A percentile compares a stretch with the other conserved stretches of the same genome.
Evolutionary conservation across 2,329 filamentous ascomycete species (phyloP).

Genomic region (Paraphoma sp.): DNA sequence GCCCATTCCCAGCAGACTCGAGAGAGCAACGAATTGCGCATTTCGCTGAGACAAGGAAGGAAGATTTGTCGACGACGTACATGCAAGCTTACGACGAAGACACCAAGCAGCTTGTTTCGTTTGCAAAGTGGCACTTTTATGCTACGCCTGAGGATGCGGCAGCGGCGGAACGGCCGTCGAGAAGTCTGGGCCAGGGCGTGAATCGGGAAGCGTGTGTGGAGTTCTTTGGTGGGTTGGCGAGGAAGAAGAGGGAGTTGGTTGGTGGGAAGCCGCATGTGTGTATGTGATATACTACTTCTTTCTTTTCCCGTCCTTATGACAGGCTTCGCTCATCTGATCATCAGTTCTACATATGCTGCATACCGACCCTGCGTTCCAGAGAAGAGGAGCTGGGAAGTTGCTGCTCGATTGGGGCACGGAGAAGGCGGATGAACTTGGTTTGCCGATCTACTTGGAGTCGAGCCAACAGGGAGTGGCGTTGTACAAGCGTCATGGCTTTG

Average conservation of each 20-base stretch:
- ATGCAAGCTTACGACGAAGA: constrained; percentile 35
- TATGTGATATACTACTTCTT: constrained; percentile 10
- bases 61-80: constrained; percentile 18
- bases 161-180: constrained; percentile 13
- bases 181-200: constrained; percentile 18
- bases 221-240: constrained; percentile 27
- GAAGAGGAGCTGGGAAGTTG: constrained; percentile 29
- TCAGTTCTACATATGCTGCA: constrained; percentile 38
- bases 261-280: constrained; percentile 31
- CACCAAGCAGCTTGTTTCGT: constrained; percentile 32
- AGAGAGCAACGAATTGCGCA: constrained; percentile 10
- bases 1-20: constrained; percentile 26
- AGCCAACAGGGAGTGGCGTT: constrained; percentile 23
- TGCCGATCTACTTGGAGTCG: constrained; percentile 36
- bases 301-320: too few species aligned
- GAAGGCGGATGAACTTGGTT: constrained; percentile 30
- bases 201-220: constrained; percentile 32
- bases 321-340: not conserved
- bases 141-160: constrained; percentile 19
- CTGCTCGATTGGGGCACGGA: constrained; percentile 29
- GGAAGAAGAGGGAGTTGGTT: constrained; percentile 27
- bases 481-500: constrained; percentile 35
- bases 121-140: constrained; percentile 40
- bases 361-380: constrained; percentile 33
- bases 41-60: constrained; percentile 14